phyloP scores from a whole-genome alignment of 2,329 filamentous ascomycete genomes.

The Scolecobasidium constrictum region DNA sequence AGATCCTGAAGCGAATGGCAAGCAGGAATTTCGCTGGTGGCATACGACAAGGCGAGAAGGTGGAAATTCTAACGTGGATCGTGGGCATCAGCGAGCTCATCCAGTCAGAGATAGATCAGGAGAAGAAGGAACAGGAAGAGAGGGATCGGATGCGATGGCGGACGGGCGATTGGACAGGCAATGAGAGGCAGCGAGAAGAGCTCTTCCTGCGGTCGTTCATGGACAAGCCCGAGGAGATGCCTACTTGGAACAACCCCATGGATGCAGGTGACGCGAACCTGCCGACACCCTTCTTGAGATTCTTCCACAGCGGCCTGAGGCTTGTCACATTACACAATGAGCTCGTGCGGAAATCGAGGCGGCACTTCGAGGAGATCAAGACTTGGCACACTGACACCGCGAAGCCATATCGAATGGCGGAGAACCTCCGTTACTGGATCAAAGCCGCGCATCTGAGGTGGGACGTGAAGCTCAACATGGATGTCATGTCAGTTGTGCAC shows the following conservation, averaged over 20 bases:
- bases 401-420: constrained; percentile 87
- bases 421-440: constrained; percentile 91
- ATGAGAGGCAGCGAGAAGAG: constrained; percentile 67
- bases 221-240: constrained; percentile 15
- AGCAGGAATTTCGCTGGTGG: constrained; percentile 77
- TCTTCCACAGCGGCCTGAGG: constrained; percentile 66
- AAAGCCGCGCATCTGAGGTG: constrained; percentile 93
- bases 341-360: constrained; percentile 70
- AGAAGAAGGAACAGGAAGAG: constrained; percentile 61
- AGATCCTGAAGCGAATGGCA: constrained; percentile 85
- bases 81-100: constrained; percentile 67
- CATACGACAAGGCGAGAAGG: constrained; percentile 65
- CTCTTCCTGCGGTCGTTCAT: constrained; percentile 70
- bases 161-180: constrained; percentile 59
- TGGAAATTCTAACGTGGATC: constrained; percentile 71
- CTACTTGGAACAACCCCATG: constrained; percentile 41
- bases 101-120: constrained; percentile 63
- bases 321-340: constrained; percentile 86
- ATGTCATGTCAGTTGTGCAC: constrained; percentile 79
- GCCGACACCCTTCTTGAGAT: constrained; percentile 62
- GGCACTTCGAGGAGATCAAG: constrained; percentile 82
- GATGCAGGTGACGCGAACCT: constrained; percentile 48
- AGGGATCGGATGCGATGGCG: constrained; percentile 73
- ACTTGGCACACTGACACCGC: constrained; percentile 83
- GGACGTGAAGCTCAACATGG: constrained; percentile 72